Evolutionary conservation across 331 rosid genomes (phyloP).

Genomic region (Pyracantha coccinea): DNA sequence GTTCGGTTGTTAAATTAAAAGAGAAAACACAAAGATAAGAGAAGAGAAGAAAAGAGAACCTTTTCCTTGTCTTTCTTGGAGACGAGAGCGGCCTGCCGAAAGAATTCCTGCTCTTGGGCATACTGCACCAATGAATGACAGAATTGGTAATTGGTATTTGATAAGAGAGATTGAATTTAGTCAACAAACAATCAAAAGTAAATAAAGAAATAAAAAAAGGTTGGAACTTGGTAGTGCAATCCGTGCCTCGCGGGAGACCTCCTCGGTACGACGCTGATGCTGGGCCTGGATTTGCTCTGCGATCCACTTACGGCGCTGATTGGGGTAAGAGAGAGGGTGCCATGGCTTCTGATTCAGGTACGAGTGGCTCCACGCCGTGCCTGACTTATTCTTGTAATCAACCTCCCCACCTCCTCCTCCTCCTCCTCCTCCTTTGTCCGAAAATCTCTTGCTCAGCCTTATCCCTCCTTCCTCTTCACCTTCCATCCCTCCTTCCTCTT

Average conservation of each 20-base stretch:
- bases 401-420: conserved; percentile 86
- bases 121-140: conserved; percentile 31
- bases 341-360: conserved; percentile 95
- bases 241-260: conserved; percentile 76
- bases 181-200: neutral
- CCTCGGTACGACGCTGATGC: conserved; percentile 55
- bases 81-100: conserved; percentile 65
- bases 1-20: too few relatives aligned
- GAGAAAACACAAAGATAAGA: too few relatives aligned
- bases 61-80: conserved; percentile 92
- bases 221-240: neutral
- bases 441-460: conserved; percentile 59
- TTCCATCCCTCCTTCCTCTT: conserved; percentile 38
- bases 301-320: conserved; percentile 98
- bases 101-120: conserved; percentile 94
- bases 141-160: too few relatives aligned
- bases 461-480: conserved; percentile 75
- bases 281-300: conserved; percentile 85
- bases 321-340: conserved; percentile 98
- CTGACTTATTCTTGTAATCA: conserved; percentile 75
- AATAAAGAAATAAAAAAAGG: neutral
- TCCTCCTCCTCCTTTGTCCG: conserved; percentile 41
- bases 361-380: conserved; percentile 97
- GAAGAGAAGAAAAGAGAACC: conserved; percentile 20
- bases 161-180: neutral